These are phyloP conservation scores for Cladosporium sp. DNA, from an alignment of 2,329 filamentous ascomycete species.

Conservation along the genomic window DNA sequence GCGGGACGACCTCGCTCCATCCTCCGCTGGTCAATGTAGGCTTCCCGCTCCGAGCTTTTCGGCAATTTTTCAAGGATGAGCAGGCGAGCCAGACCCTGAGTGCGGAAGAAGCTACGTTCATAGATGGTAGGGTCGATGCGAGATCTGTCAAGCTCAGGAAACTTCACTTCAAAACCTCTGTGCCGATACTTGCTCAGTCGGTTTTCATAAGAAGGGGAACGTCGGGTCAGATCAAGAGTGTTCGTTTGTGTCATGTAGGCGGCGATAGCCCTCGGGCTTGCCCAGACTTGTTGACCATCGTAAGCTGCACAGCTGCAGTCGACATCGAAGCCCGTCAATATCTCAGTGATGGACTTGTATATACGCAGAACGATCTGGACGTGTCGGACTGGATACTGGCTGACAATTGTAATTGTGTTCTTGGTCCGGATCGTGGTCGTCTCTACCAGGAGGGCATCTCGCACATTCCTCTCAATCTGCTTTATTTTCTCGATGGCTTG, in stretches of 20 bases:
- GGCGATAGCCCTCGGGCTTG: constrained; percentile 69
- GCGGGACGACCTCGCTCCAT: constrained; percentile 66
- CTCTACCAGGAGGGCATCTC: constrained; percentile 74
- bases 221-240: constrained; percentile 70
- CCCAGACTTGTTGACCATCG: constrained; percentile 75
- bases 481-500: constrained; percentile 79
- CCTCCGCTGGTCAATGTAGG: constrained; percentile 66
- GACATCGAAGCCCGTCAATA: constrained; percentile 83
- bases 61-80: constrained; percentile 77
- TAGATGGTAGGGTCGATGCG: constrained; percentile 81
- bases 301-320: constrained; percentile 79
- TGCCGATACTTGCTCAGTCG: constrained; percentile 81
- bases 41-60: constrained; percentile 61
- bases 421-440: constrained; percentile 81
- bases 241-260: constrained; percentile 82
- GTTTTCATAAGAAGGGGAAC: constrained; percentile 84
- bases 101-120: constrained; percentile 72
- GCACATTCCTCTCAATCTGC: constrained; percentile 70
- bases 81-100: constrained; percentile 71
- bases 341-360: constrained; percentile 79
- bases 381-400: constrained; percentile 66
- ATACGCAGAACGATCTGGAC: constrained; percentile 82
- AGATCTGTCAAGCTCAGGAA: constrained; percentile 69
- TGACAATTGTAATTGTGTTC: constrained; percentile 80
- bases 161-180: constrained; percentile 79